A percentile compares a stretch with the other conserved stretches of the same genome.
These are phyloP conservation scores for Ceratocystis destructans DNA, from an alignment of 2,329 filamentous ascomycete genomes.

Conservation along the genomic window DNA sequence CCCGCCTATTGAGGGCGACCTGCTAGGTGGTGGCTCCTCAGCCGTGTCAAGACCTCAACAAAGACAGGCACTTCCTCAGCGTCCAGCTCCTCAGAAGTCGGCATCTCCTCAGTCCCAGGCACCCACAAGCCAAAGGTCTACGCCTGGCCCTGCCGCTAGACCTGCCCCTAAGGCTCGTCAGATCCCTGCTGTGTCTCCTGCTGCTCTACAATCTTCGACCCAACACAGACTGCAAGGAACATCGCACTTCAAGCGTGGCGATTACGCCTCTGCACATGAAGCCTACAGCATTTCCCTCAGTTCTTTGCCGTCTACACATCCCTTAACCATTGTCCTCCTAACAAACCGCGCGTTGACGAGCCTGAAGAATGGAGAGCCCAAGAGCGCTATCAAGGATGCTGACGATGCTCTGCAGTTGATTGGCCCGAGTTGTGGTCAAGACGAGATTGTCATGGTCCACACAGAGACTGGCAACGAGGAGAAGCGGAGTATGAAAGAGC, in stretches of 20 bases:
- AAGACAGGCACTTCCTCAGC: slow-evolving; percentile 28
- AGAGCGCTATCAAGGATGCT: slow-evolving; percentile 71
- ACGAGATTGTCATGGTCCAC: slow-evolving; percentile 59
- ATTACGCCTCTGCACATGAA: slow-evolving; percentile 74
- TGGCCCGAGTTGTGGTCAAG: slow-evolving; percentile 62
- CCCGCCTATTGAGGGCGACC: slow-evolving; percentile 42
- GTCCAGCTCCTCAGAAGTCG: slow-evolving; percentile 28
- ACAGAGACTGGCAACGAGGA: slow-evolving; percentile 44
- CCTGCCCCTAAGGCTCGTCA: slow-evolving; percentile 34
- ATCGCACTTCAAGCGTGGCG: slow-evolving; percentile 83
- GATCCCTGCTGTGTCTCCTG: slow-evolving; percentile 53
- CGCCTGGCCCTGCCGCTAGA: slow-evolving; percentile 18
- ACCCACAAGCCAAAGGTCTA: background rate
- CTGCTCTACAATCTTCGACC: slow-evolving; percentile 61
- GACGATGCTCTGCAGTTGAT: slow-evolving; percentile 70
- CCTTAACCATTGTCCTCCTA: slow-evolving; percentile 73
- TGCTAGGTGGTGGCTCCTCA: slow-evolving; percentile 39
- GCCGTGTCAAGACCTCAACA: slow-evolving; percentile 26
- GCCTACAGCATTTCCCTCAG: slow-evolving; percentile 67
- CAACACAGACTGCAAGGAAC: slow-evolving; percentile 67
- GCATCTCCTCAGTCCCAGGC: slow-evolving; percentile 22
- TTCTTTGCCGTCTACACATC: slow-evolving; percentile 63
- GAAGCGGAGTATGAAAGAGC: slow-evolving; percentile 75
- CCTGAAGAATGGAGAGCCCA: slow-evolving; percentile 83
- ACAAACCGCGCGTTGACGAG: slow-evolving; percentile 84